These are phyloP conservation scores for Lipomyces spencermartinsiae DNA, from an alignment of 805 yeast species.

Conservation along the genomic window DNA sequence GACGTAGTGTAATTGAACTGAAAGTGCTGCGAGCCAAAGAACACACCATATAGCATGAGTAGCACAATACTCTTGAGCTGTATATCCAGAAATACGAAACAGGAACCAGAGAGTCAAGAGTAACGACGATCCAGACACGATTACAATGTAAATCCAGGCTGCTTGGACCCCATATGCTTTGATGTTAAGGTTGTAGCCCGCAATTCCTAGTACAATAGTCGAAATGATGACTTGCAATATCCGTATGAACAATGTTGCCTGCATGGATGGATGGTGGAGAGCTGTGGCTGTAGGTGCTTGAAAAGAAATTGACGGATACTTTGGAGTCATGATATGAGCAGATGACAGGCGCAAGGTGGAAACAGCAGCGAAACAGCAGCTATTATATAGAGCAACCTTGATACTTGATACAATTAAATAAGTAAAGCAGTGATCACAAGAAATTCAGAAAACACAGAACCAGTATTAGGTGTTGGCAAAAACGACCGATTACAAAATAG, in stretches of 20 bases:
- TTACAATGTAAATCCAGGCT: slow-evolving; percentile 11
- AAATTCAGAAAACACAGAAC: no score
- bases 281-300: not conserved
- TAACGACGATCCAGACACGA: not conserved
- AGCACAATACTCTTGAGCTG: slow-evolving; percentile 3
- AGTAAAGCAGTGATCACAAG: no score
- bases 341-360: not conserved
- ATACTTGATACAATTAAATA: no score
- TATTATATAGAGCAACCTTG: no score
- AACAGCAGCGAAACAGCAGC: not conserved
- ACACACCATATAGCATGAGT: slow-evolving; percentile 8
- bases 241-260: slow-evolving; percentile 1
- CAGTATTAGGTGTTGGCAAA: no score
- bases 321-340: not conserved
- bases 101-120: slow-evolving; percentile 9
- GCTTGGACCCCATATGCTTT: not conserved
- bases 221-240: slow-evolving; percentile 5
- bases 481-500: no score
- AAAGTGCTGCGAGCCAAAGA: slow-evolving; percentile 12
- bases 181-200: slow-evolving; percentile 4
- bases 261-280: not conserved
- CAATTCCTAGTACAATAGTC: slow-evolving; percentile 7
- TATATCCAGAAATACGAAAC: not conserved
- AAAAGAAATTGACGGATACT: not conserved
- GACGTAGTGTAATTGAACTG: slow-evolving; percentile 2